These are phyloP conservation scores for Phytophthora litchii DNA, from an alignment of 352 stramenopile species.

Conservation along the genomic window DNA sequence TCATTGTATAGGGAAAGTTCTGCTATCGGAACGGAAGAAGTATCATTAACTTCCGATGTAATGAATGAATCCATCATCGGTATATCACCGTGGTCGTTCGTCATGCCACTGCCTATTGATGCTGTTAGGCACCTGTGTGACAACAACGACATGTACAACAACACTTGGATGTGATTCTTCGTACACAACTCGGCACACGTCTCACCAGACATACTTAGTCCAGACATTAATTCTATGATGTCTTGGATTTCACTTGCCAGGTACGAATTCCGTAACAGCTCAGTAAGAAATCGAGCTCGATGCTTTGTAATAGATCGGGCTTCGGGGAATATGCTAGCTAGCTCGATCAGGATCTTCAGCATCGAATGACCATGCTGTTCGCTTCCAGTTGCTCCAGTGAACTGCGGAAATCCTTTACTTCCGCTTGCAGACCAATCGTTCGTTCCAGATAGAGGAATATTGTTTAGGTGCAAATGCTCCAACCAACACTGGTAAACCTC, in stretches of 20 bases:
- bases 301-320: conserved; percentile 50
- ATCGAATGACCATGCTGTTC: conserved; percentile 64
- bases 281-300: conserved; percentile 54
- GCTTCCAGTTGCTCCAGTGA: conserved; percentile 29
- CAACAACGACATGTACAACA: conserved; percentile 70
- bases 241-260: conserved; percentile 60
- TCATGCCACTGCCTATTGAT: conserved; percentile 14
- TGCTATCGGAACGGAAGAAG: conserved; percentile 69
- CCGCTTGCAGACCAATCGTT: conserved; percentile 43
- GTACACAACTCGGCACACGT: conserved; percentile 55
- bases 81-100: conserved; percentile 53
- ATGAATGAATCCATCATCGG: conserved; percentile 71
- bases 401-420: conserved; percentile 32
- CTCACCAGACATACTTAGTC: conserved; percentile 49
- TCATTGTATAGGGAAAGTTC: conserved; percentile 66
- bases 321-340: conserved; percentile 64
- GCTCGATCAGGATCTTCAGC: conserved; percentile 73
- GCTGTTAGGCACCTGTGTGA: conserved; percentile 44
- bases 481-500: conserved; percentile 86
- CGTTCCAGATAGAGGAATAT: conserved; percentile 40
- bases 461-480: conserved; percentile 64
- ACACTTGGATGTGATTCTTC: conserved; percentile 57
- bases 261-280: conserved; percentile 60
- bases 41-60: conserved; percentile 44
- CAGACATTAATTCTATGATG: conserved; percentile 66